Percentiles rank a stretch among this genome's conserved stretches.
Evolutionary conservation across 768 basidiomycete species (phyloP).

Genomic region (Hygrophorus russula): DNA sequence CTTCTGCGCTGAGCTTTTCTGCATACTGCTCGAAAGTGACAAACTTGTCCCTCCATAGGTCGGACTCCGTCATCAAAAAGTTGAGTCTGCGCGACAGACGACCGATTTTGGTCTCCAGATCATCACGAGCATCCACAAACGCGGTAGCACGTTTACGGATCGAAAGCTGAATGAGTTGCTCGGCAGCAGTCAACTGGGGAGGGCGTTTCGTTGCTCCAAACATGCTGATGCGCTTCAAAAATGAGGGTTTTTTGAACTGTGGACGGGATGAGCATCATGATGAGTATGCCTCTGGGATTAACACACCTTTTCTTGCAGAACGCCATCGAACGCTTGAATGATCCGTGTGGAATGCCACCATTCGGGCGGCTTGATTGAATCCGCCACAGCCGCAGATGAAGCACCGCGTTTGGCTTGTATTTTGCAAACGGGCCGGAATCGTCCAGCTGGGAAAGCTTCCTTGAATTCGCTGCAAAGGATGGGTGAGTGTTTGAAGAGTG

Average conservation of each 20-base stretch:
- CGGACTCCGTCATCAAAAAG: constrained; percentile 86
- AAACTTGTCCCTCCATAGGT: constrained; percentile 89
- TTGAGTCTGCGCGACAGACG: constrained; percentile 76
- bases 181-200: constrained; percentile 66
- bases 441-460: constrained; percentile 87
- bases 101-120: constrained; percentile 89
- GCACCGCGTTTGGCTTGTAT: constrained; percentile 79
- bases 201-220: constrained; percentile 61
- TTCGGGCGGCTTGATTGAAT: constrained; percentile 80
- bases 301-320: constrained; percentile 70
- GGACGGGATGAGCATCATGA: background rate
- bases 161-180: constrained; percentile 77
- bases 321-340: constrained; percentile 81
- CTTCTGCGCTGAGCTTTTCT: constrained; percentile 80
- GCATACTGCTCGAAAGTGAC: constrained; percentile 92
- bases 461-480: constrained; percentile 69
- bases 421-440: constrained; percentile 85
- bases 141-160: constrained; percentile 92
- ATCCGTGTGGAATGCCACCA: constrained; percentile 95
- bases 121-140: constrained; percentile 88
- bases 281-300: constrained; percentile 4
- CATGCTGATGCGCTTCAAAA: constrained; percentile 75
- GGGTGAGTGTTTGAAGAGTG: constrained; percentile 2
- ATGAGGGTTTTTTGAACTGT: constrained; percentile 80
- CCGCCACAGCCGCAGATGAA: constrained; percentile 73